These are phyloP conservation scores for Gossypium lobatum DNA, from an alignment of 441 rosid species.

Conservation along the genomic window DNA sequence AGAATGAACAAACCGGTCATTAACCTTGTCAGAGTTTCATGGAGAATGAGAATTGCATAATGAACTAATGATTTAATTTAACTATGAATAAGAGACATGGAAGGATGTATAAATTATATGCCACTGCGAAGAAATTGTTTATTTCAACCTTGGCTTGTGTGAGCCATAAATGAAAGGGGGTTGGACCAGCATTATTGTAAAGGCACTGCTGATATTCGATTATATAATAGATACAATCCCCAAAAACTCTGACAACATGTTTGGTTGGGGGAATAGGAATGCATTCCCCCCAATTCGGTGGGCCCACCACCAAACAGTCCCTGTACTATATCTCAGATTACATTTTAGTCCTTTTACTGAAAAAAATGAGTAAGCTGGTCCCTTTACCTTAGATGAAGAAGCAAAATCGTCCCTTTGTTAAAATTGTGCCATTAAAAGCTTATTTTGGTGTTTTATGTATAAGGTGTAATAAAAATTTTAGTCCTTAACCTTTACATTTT, in stretches of 20 bases:
- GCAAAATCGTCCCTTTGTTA: too few species aligned
- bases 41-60: slow-evolving; percentile 3
- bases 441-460: neutral
- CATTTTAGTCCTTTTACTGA: too few species aligned
- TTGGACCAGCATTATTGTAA: neutral
- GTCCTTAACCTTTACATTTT: neutral
- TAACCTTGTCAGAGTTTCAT: neutral
- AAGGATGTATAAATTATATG: neutral
- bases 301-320: too few species aligned
- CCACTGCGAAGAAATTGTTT: too few species aligned
- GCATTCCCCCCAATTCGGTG: too few species aligned
- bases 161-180: slow-evolving; percentile 11
- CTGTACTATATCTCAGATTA: too few species aligned
- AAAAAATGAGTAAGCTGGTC: too few species aligned
- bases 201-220: neutral
- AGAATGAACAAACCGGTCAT: neutral
- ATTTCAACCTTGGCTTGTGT: slow-evolving; percentile 1
- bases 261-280: too few species aligned
- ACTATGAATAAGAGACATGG: neutral
- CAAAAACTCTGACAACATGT: neutral
- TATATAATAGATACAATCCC: neutral
- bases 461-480: neutral
- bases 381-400: too few species aligned
- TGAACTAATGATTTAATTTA: slow-evolving; percentile 10
- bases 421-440: neutral